These are phyloP conservation scores for Aeschynomene evenia DNA, from an alignment of 306 rosid species.

Conservation along the genomic window DNA sequence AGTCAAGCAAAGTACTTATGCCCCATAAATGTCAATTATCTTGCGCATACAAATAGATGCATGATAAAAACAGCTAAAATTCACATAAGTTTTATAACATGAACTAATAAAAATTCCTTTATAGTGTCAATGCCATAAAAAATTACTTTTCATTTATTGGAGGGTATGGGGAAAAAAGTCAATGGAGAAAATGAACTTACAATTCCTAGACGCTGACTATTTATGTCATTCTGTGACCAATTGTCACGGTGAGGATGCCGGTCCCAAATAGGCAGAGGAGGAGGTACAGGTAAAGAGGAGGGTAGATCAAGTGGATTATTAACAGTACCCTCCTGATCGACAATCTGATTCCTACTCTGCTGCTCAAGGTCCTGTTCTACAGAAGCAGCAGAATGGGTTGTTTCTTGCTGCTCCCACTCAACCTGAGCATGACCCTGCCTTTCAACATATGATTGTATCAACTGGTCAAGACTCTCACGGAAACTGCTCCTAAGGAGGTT, in stretches of 20 bases:
- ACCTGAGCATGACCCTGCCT: constrained; percentile 63
- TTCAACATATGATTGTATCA: constrained; percentile 81
- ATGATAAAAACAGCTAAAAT: background rate
- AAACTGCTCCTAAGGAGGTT: constrained; percentile 87
- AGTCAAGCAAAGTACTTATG: background rate
- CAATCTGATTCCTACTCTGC: constrained; percentile 51
- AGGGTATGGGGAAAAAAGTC: constrained; percentile 9
- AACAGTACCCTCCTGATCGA: constrained; percentile 45
- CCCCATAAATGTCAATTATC: background rate
- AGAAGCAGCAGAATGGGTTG: constrained; percentile 49
- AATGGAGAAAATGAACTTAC: constrained; percentile 43
- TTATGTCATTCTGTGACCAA: constrained; percentile 72
- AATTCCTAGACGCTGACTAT: constrained; percentile 59
- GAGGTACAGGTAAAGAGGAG: constrained; percentile 52
- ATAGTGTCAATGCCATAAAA: background rate
- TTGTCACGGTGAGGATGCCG: constrained; percentile 53
- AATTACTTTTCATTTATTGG: background rate
- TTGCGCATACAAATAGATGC: background rate
- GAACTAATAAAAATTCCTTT: background rate
- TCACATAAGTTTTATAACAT: background rate
- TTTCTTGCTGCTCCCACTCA: constrained; percentile 74
- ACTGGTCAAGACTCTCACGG: constrained; percentile 79
- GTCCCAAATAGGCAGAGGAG: constrained; percentile 64
- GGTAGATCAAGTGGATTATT: constrained; percentile 50
- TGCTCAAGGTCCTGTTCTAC: constrained; percentile 63